Percentiles rank a stretch among this genome's conserved stretches.
Evolutionary conservation across 257 asterid genomes (phyloP).

Genomic region (Gardenia jasminoides): DNA sequence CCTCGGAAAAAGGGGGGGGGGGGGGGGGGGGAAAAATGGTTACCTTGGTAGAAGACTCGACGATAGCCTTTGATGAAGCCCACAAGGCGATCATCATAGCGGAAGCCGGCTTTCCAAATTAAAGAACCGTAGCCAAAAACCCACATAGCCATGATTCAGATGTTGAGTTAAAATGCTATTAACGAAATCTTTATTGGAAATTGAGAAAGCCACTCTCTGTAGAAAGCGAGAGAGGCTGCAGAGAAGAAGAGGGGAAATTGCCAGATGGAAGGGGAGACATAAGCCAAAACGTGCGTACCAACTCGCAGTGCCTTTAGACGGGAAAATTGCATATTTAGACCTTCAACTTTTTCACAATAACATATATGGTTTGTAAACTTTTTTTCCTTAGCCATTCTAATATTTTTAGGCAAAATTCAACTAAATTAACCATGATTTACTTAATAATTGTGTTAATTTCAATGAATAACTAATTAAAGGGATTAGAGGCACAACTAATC

Average conservation of each 20-base stretch:
- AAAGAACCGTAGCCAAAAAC: slow-evolving; percentile 97
- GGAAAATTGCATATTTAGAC: too few relatives aligned
- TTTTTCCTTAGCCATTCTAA: too few relatives aligned
- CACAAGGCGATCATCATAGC: slow-evolving; percentile 68
- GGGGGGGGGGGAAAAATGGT: too few relatives aligned
- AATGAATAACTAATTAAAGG: too few relatives aligned
- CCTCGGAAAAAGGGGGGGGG: not conserved
- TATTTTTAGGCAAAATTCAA: too few relatives aligned
- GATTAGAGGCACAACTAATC: too few relatives aligned
- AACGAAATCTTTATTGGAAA: not conserved
- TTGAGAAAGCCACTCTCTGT: not conserved
- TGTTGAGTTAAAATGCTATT: not conserved
- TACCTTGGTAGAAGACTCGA: slow-evolving; percentile 95
- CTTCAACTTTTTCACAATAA: too few relatives aligned
- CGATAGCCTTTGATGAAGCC: slow-evolving; percentile 87
- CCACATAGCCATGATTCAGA: slow-evolving; percentile 72
- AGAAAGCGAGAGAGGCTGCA: not conserved
- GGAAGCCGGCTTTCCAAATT: slow-evolving; percentile 90
- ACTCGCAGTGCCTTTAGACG: too few relatives aligned
- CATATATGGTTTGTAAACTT: too few relatives aligned
- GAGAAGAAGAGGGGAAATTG: not conserved
- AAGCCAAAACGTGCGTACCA: too few relatives aligned
- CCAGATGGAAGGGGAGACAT: not conserved
- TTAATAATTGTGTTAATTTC: too few relatives aligned
- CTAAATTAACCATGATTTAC: too few relatives aligned